Base-by-base conservation (phyloP, 768 basidiomycete species). In the Suillus variegatus region DNA sequence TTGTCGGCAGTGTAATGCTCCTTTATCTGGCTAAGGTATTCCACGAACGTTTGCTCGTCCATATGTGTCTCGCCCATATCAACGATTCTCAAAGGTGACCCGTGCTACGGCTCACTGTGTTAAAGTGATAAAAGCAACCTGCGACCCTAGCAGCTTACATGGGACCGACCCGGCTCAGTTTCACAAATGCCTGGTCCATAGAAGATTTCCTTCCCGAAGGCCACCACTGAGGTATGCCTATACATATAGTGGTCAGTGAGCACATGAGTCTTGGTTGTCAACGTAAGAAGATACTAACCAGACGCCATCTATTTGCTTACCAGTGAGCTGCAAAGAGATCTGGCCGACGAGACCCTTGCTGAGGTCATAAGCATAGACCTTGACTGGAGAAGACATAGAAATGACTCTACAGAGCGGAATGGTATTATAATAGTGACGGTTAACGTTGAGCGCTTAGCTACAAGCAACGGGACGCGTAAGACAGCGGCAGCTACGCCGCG, bases 201-300 rank as follows among this genome's bases (percentile, higher is more conserved):
- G 71, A 93, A 97, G 36, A 93, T 79, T 73, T 99, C 96, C 71
- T 89, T 88, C 2, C 88, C 88, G 75, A 87, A 97, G 4, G 90
- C 88, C 55, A 97, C 95, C 25, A 98, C 85, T 18, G 93, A 94
- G 0, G 96, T 97, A 77, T 99, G 96, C 95, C 94, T 93, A 68
- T 58, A 66, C 63, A 67, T 69, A 47, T 46, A 40, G 55, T 54
- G 49, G 10, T 28, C 40, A 58, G 25, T 28, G 18, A 60, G 40
- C 14, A 40, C 51, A 57, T 46, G 58, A 69, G 41, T 63, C 43
- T 68, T 60, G 63, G 57, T 55, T 69, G 60, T 20, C 25, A 5
- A 44, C 25, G 38, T 25, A 5, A 44, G 40, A 36, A 28, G 64
- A 36, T 62, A 76, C 84, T 68, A 63, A 93, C 95, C 96, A 99